Evolutionary conservation across 192 early-diverging fungal genomes (phyloP), one percentile per base, ranked within the genome.

Genomic region (Umbelopsis isabellina): DNA sequence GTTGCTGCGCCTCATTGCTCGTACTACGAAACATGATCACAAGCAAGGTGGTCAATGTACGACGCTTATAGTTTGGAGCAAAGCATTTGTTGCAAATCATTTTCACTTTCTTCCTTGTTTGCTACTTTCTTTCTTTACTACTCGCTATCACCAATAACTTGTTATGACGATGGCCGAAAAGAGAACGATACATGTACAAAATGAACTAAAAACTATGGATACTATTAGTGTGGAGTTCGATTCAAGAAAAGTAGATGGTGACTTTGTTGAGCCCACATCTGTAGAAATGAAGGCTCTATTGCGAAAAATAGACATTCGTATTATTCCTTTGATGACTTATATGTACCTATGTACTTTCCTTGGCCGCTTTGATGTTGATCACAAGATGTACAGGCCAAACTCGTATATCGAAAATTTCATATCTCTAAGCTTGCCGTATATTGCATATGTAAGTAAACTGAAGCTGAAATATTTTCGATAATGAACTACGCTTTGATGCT

Each of bases 361-460:
- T 22, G 91, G 91, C 65, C 87, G 91, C 33, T 85, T 86, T 27
- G 91, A 92, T 75, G 91, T 90, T 48, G 81, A 78, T 75, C 67
- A 66, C 69, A 25, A 48, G 9, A 20, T 35, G 3, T 23, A 2
- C 10, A 9, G 23, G 49, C 9, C 49, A 30, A 30, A 30, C 27
- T 30, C 27, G 3, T 2, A 30, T 3, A 30, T 30, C 1, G 27
- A 30, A 30, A 30, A 30, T 2, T 16, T 21, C 2, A 21, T 49
- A 10, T 23, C 8, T 6, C 12, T n/a, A 20, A 21, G 22, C 2
- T 9, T 1, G 20, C 20, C 90, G 75, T 93, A 90, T 71, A 72
- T 91, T 67, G 89, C 85, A 67, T 85, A 83, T 70, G 81, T 75
- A 80, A 61, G 68, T n/a, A 53, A 2, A 20, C 8, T 9, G 21